Base-by-base conservation (phyloP, 768 basidiomycete genomes). In the Boletus patriciae region DNA sequence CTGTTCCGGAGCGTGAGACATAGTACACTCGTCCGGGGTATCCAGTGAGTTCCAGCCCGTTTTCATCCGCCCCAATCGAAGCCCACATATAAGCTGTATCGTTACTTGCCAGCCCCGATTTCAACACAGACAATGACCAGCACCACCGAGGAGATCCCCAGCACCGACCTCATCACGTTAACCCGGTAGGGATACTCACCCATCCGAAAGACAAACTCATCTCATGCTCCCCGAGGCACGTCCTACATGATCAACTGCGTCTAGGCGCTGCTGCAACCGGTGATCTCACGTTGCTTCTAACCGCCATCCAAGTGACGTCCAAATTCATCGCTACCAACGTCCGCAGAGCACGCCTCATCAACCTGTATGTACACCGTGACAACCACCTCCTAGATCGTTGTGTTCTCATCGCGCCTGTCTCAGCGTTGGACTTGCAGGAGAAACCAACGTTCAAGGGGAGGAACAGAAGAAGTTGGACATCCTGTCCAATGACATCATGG, bases 401-500 rank as follows among this genome's bases (percentile, higher is more conserved):
- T 37, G 27, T 33, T 38, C 57, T 60, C 21, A 57, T 46, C 40
- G 4, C 41, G 19, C 37, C 49, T 25, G n/a, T 33, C 31, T 47
- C 67, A 96, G 94, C n/a, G 89, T 99, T 62, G 97, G 97, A 33
- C 81, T 96, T 21, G 97, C 97, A 16, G 97, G 97, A 16, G 94
- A 95, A 69, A 91, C 91, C 27, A 99, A 99, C 70, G 88, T 95
- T 9, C 93, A 95, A 74, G 97, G 97, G 21, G 97, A 98, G 73
- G 97, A 98, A 69, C 97, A 99, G 81, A 99, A 99, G 82, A 99
- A 99, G 77, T 82, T 99, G 51, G 95, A 97, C 68, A 88, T 97
- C n/a, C 79, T 97, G 33, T 90, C 94, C 15, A 98, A 99, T 72
- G 95, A 99, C 72, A 99, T 99, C 81, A 98, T 99, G 97, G 83